These are phyloP conservation scores for Leptographium radiaticola DNA, from an alignment of 2,329 filamentous ascomycete species.

Conservation along the genomic window DNA sequence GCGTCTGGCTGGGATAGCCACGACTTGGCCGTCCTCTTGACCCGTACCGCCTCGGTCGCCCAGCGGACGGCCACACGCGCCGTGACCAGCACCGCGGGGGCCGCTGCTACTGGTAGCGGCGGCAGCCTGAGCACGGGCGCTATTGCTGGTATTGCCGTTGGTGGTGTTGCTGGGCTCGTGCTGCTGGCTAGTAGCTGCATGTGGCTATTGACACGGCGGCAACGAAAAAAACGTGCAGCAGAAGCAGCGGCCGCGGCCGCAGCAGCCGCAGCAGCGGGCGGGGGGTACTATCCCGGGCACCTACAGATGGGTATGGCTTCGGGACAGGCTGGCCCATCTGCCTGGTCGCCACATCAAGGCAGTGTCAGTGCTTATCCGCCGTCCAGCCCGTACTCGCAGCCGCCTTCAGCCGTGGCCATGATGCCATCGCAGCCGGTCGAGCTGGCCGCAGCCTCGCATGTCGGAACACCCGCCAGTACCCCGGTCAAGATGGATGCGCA, in stretches of 20 bases:
- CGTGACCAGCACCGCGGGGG: conserved; percentile 13
- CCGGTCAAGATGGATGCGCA: conserved; percentile 18
- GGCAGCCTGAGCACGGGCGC: conserved; percentile 22
- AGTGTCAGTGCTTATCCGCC: not conserved
- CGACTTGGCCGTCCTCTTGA: conserved; percentile 41
- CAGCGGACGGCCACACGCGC: conserved; percentile 37
- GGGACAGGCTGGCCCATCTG: not conserved
- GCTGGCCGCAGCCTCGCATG: not conserved
- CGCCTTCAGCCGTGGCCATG: not conserved
- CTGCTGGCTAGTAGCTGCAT: conserved; percentile 11
- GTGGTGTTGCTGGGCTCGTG: conserved; percentile 19
- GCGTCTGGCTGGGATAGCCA: conserved; percentile 32
- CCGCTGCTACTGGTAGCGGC: conserved; percentile 2
- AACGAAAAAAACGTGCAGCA: conserved; percentile 1
- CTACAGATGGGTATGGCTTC: not conserved
- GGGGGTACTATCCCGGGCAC: not conserved
- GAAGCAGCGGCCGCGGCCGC: not conserved
- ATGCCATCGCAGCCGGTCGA: not conserved
- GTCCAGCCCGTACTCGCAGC: not conserved
- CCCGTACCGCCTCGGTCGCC: conserved; percentile 30
- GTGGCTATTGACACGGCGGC: conserved; percentile 1
- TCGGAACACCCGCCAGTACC: not conserved
- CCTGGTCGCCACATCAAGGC: not conserved
- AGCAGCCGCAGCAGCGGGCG: not conserved
- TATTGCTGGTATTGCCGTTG: conserved; percentile 31